A percentile compares a stretch with the other conserved stretches of the same genome.
Evolutionary conservation across 176 grass and related monocot species (phyloP).

Genomic region (Carex cristatella): DNA sequence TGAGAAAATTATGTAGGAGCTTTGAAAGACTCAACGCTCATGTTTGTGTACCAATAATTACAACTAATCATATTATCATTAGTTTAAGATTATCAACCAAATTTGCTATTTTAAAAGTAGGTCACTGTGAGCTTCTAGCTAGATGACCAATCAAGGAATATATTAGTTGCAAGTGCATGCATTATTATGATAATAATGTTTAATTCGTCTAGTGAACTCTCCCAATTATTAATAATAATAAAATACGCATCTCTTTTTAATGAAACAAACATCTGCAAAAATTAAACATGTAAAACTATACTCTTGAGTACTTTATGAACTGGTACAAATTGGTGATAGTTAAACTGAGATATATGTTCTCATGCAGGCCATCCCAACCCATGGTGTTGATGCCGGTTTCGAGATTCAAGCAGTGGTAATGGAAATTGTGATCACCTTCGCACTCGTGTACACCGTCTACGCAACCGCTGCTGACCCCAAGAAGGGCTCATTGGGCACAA

Average conservation of each 20-base stretch:
- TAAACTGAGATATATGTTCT: not conserved
- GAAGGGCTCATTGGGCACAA: constrained; percentile 62
- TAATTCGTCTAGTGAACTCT: not conserved
- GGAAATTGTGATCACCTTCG: constrained; percentile 82
- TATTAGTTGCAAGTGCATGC: not conserved
- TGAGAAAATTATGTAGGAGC: not conserved
- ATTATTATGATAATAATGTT: not conserved
- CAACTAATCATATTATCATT: not conserved
- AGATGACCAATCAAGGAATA: not conserved
- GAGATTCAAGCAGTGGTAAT: constrained; percentile 71
- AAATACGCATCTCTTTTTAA: not conserved
- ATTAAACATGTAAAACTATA: not conserved
- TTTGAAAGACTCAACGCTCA: not conserved
- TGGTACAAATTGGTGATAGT: not conserved
- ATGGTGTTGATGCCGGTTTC: constrained; percentile 52
- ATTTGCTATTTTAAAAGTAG: not conserved
- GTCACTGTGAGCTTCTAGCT: not conserved
- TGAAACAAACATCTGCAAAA: not conserved
- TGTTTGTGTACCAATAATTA: not conserved
- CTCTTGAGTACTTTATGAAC: not conserved
- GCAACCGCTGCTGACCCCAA: constrained; percentile 88
- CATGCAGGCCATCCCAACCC: constrained; percentile 55
- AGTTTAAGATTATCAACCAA: not conserved
- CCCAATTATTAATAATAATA: not conserved
- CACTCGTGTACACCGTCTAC: constrained; percentile 89